A percentile compares a stretch with the other conserved stretches of the same genome.
These are phyloP conservation scores for Pseudogymnoascus sp. DNA, from an alignment of 2,329 filamentous ascomycete species.

Conservation along the genomic window DNA sequence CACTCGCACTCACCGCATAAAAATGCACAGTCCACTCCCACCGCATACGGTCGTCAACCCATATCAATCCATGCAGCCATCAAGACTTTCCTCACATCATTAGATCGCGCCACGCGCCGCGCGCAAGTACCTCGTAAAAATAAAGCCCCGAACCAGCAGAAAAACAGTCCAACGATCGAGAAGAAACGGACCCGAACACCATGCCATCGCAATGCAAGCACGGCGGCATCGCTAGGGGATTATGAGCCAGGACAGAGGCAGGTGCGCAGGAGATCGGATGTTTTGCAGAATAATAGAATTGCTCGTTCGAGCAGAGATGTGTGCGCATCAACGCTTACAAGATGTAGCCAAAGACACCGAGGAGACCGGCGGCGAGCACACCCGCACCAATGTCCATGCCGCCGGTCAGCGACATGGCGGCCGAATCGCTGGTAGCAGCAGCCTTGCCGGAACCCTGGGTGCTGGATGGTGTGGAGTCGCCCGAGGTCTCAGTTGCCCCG, in stretches of 20 bases:
- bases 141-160: slow-evolving; percentile 3
- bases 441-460: slow-evolving; percentile 21
- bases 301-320: background rate
- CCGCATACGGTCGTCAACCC: background rate
- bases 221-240: background rate
- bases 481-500: slow-evolving; percentile 23
- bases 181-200: background rate
- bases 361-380: slow-evolving; percentile 42
- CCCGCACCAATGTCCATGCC: slow-evolving; percentile 37
- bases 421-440: slow-evolving; percentile 24
- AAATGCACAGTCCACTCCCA: background rate
- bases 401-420: slow-evolving; percentile 32
- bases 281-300: slow-evolving; percentile 1
- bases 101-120: background rate
- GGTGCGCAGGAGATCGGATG: background rate
- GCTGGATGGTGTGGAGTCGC: slow-evolving; percentile 32
- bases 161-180: slow-evolving; percentile 3
- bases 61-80: background rate
- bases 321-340: slow-evolving; percentile 36
- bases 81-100: background rate
- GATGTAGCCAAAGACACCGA: slow-evolving; percentile 47
- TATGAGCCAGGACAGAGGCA: background rate
- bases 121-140: slow-evolving; percentile 1
- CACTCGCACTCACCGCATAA: background rate
- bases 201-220: background rate